Conservation (phyloP, 306 rosid species). For the Hippophae gyantsensis region DNA sequence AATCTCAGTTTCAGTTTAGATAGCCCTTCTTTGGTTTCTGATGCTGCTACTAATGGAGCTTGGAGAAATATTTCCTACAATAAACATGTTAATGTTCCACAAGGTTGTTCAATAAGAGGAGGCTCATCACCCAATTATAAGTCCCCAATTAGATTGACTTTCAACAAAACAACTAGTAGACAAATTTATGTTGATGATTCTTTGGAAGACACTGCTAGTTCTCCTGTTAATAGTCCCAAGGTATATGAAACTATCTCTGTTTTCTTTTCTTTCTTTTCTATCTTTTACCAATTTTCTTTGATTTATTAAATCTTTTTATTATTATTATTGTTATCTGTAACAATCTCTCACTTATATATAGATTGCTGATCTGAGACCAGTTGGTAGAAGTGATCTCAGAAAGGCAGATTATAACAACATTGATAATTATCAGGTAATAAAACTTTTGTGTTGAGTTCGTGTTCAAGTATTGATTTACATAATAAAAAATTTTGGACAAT, state of each 20-base stretch:
- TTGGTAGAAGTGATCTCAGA: conserved; percentile 25
- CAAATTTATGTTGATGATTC: conserved; percentile 42
- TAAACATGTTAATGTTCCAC: background rate
- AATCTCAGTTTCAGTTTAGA: conserved; percentile 28
- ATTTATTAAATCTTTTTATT: background rate
- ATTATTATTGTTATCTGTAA: background rate
- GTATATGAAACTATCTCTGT: conserved; percentile 16
- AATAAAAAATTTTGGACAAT: too few relatives aligned
- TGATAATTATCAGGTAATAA: conserved; percentile 48
- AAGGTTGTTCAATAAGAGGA: too few relatives aligned
- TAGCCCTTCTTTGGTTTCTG: conserved; percentile 66
- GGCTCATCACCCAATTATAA: background rate
- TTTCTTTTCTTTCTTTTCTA: background rate
- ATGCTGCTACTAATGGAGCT: conserved; percentile 83
- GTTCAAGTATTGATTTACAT: too few relatives aligned
- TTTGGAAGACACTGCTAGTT: conserved; percentile 91
- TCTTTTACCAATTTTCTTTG: background rate
- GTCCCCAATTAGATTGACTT: conserved; percentile 32
- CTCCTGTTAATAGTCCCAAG: conserved; percentile 93
- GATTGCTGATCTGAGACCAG: conserved; percentile 47
- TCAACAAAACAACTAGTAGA: conserved; percentile 53
- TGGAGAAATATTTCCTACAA: conserved; percentile 39
- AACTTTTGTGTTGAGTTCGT: background rate
- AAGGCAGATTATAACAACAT: conserved; percentile 32
- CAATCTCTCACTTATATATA: conserved; percentile 6